Conservation (phyloP, 768 basidiomycete species). For the Termitomyces titanicus region DNA sequence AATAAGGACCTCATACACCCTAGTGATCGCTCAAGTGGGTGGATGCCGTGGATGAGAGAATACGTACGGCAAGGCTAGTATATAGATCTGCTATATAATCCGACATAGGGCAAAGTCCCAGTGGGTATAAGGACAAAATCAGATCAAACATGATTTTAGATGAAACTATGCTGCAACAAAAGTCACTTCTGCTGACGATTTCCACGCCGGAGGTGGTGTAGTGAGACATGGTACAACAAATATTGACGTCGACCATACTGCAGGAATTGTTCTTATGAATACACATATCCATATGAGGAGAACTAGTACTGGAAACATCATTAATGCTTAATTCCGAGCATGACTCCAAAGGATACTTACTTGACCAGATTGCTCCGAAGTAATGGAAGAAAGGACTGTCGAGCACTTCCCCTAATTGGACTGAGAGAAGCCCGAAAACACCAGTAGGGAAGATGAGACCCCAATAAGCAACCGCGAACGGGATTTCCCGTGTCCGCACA, state of each 20-base stretch:
- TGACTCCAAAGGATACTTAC: conserved; percentile 26
- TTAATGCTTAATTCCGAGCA: neutral
- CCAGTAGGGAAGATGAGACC: conserved; percentile 56
- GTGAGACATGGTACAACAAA: conserved; percentile 44
- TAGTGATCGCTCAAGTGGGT: no score
- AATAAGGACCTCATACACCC: no score
- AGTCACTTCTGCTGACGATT: neutral
- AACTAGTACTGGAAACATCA: conserved; percentile 28
- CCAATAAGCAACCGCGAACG: conserved; percentile 49
- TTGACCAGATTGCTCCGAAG: conserved; percentile 51
- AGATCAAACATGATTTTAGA: neutral
- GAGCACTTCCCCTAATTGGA: conserved; percentile 46
- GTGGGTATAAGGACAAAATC: no score
- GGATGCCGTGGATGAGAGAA: no score
- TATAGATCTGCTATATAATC: no score
- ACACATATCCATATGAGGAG: conserved; percentile 40
- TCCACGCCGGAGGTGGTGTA: neutral
- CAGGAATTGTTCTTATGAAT: conserved; percentile 39
- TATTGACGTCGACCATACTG: conserved; percentile 41
- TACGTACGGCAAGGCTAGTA: no score
- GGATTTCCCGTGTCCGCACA: conserved; percentile 27
- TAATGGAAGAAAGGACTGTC: conserved; percentile 47
- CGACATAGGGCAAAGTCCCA: no score
- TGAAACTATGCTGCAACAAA: neutral
- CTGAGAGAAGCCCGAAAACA: conserved; percentile 45